Evolutionary conservation across 768 basidiomycete genomes (phyloP).

Genomic region (Lentinus brumalis): DNA sequence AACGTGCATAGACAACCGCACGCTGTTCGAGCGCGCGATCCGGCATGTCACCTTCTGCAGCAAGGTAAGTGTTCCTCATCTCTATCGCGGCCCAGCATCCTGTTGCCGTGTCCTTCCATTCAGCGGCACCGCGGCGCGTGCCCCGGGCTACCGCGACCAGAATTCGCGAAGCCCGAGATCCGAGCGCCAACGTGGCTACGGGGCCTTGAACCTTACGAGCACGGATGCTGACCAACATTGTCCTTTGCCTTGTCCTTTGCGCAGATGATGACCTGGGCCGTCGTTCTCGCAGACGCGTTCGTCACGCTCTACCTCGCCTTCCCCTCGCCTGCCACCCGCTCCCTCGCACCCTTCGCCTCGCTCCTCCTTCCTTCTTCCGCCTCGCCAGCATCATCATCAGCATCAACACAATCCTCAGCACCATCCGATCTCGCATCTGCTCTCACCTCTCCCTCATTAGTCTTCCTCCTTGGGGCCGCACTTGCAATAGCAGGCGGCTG

Average conservation of each 20-base stretch:
- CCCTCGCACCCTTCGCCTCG: slow-evolving; percentile 12
- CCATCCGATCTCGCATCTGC: slow-evolving; percentile 2
- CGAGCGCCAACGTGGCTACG: no score
- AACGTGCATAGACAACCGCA: slow-evolving; percentile 19
- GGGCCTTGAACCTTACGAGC: no score
- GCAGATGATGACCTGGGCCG: slow-evolving; percentile 27
- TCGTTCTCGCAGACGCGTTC: slow-evolving; percentile 24
- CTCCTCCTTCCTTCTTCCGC: slow-evolving; percentile 12
- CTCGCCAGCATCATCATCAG: neutral
- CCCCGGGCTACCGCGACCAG: neutral
- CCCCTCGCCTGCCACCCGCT: slow-evolving; percentile 19
- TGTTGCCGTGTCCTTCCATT: neutral
- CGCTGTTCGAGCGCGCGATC: slow-evolving; percentile 28
- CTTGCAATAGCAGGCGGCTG: slow-evolving; percentile 31
- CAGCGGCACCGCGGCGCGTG: neutral
- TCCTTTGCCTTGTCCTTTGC: neutral
- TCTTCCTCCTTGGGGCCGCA: slow-evolving; percentile 35
- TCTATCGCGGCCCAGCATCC: neutral
- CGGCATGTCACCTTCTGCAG: slow-evolving; percentile 29
- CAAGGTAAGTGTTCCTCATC: slow-evolving; percentile 20
- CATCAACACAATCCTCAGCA: neutral
- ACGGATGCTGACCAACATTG: neutral
- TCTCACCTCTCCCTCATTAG: slow-evolving; percentile 2
- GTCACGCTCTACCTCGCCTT: slow-evolving; percentile 21
- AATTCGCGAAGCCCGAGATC: neutral